Base-by-base conservation (phyloP, 2,329 filamentous ascomycete genomes). In the Biscogniauxia mediterranea region DNA sequence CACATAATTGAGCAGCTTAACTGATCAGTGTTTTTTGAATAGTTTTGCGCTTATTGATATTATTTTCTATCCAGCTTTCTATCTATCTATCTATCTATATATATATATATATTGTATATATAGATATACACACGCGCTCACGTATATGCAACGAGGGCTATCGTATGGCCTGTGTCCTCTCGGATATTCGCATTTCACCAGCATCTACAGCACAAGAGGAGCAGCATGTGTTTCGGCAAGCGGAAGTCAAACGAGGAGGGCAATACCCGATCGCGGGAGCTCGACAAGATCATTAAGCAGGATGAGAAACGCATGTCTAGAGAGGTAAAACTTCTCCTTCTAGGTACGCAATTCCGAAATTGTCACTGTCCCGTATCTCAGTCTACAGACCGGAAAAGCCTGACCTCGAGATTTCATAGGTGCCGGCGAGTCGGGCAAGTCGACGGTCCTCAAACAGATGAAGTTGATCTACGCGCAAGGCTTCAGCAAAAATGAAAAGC, bases 371-470 rank as follows among this genome's bases (percentile, higher is more conserved):
- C 25, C 42, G 51, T 63, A 62, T 69, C 61, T 68, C 64, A 62
- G 57, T 59, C 60, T 54, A 55, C 62, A 53, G 59, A 60, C 51
- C 60, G 55, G 66, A 64, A 54, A 32, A 56, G 55, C 68, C 69
- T 71, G 59, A 72, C 66, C 51, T 67, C 58, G 59, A 61, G 52
- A 42, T 59, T 61, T 46, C 66, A 66, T 69, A 97, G 93, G 94
- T 76, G 94, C 94, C 71, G 94, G 94, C 74, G 94, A 98, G 79
- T 95, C 90, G 61, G 92, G 94, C 67, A 98, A 98, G 79, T 97
- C 94, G 8, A 98, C 94, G 1, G 93, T 98, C 62, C 86, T 98
- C 67, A 98, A 98, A 81, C 94, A 98, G 82, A 98, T 99, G 95
- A 94, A 94, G 76, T 88, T 99, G 77, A 97, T 99, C 70, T 95